A percentile compares a stretch with the other conserved stretches of the same genome.
phyloP scores from a whole-genome alignment of 371 early-diverging fungal genomes.

The Mortierella sp. region DNA sequence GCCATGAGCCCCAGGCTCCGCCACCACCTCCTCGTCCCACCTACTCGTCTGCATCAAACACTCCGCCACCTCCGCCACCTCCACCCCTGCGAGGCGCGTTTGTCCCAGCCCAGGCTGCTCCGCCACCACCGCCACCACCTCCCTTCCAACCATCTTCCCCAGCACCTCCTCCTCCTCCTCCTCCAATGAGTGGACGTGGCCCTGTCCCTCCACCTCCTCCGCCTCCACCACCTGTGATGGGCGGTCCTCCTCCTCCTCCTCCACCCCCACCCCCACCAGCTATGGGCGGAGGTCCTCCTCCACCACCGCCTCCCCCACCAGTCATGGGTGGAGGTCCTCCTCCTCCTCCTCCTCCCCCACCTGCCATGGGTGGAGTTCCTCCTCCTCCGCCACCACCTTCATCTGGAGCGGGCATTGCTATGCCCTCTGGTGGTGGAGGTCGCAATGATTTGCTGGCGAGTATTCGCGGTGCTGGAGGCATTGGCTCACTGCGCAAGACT shows the following conservation, averaged over 20 bases:
- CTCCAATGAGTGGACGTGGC: slow-evolving; percentile 11
- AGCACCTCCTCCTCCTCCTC: slow-evolving; percentile 41
- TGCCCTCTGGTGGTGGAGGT: slow-evolving; percentile 30
- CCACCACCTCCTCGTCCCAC: slow-evolving; percentile 50
- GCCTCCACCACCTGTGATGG: slow-evolving; percentile 56
- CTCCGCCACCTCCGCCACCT: slow-evolving; percentile 44
- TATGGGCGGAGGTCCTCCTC: slow-evolving; percentile 27
- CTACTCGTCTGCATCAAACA: slow-evolving; percentile 24
- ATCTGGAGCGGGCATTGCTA: slow-evolving; percentile 20
- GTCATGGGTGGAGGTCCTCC: slow-evolving; percentile 23
- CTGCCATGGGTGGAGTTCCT: no score
- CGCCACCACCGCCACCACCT: slow-evolving; percentile 49
- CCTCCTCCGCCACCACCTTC: slow-evolving; percentile 47
- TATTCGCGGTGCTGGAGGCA: slow-evolving; percentile 62
- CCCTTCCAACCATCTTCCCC: slow-evolving; percentile 37
- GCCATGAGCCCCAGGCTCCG: slow-evolving; percentile 34
- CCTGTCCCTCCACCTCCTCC: slow-evolving; percentile 58
- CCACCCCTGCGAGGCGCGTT: slow-evolving; percentile 35
- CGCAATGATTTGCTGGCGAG: slow-evolving; percentile 57
- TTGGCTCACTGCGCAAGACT: slow-evolving; percentile 55
- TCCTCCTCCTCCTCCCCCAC: no score
- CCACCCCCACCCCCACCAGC: slow-evolving; percentile 57
- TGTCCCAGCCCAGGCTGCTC: slow-evolving; percentile 24
- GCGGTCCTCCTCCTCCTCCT: slow-evolving; percentile 51
- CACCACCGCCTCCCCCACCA: slow-evolving; percentile 53